phyloP scores from a whole-genome alignment of 1,284 basidiomycete species.

The Wallemia mellicola region DNA sequence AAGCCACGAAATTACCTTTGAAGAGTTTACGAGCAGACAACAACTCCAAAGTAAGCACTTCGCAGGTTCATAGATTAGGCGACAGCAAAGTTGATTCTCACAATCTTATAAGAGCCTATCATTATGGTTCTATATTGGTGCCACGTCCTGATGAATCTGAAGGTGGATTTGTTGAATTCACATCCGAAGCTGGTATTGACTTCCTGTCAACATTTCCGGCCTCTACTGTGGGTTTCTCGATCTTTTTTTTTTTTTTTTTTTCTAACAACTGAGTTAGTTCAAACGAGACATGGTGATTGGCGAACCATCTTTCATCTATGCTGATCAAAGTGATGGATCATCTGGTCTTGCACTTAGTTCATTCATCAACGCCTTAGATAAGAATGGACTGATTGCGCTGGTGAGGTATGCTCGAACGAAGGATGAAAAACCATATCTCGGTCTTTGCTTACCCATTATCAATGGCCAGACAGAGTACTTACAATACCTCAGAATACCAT shows the following conservation, averaged over 20 bases:
- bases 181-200: slow-evolving; percentile 52
- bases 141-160: slow-evolving; percentile 35
- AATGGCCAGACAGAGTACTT: background rate
- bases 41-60: background rate
- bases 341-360: background rate
- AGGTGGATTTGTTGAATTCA: slow-evolving; percentile 36
- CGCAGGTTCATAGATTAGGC: background rate
- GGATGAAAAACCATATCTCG: background rate
- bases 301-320: background rate
- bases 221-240: too few species aligned
- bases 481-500: slow-evolving; percentile 26
- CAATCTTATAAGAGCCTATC: slow-evolving; percentile 49
- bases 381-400: background rate
- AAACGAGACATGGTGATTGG: background rate
- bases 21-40: background rate
- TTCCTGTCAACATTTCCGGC: slow-evolving; percentile 50
- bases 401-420: background rate
- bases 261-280: too few species aligned
- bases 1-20: background rate
- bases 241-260: too few species aligned
- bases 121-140: slow-evolving; percentile 67
- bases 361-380: background rate
- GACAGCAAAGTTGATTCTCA: slow-evolving; percentile 32
- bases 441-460: background rate
- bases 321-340: background rate